Evolutionary conservation across 768 basidiomycete genomes (phyloP).

Genomic region (Phaeotremella skinneri): DNA sequence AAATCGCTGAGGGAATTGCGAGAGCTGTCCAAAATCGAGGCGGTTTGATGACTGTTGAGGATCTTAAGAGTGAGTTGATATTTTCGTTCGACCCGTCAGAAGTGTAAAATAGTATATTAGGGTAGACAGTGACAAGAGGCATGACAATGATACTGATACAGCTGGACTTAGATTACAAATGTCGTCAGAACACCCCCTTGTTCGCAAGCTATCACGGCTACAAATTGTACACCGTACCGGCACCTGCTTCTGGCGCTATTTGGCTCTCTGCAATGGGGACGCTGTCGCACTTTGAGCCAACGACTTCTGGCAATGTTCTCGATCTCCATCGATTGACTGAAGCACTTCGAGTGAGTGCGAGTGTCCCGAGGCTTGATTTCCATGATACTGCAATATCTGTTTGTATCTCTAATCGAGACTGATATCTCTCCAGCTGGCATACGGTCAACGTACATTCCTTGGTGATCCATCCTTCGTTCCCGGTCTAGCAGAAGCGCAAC

Average conservation of each 20-base stretch:
- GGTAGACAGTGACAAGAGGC: not conserved
- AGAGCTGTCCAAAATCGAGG: constrained; percentile 67
- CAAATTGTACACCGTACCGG: constrained; percentile 75
- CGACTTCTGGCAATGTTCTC: constrained; percentile 54
- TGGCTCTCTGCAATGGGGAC: constrained; percentile 84
- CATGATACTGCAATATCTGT: too few species aligned
- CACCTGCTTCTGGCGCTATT: constrained; percentile 77
- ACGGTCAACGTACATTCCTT: constrained; percentile 39
- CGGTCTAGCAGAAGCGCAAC: constrained; percentile 25
- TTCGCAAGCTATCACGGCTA: constrained; percentile 69
- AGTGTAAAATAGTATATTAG: not conserved
- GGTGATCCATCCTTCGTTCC: constrained; percentile 42
- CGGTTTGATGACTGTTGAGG: constrained; percentile 73
- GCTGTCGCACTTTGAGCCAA: constrained; percentile 61
- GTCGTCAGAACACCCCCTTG: constrained; percentile 68
- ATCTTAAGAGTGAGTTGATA: constrained; percentile 52
- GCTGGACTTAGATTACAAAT: constrained; percentile 65
- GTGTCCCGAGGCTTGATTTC: too few species aligned
- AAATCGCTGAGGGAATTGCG: constrained; percentile 75
- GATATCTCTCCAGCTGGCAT: constrained; percentile 31
- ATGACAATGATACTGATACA: not conserved
- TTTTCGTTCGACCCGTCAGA: not conserved
- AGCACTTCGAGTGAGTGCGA: constrained; percentile 63
- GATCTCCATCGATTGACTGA: constrained; percentile 79
- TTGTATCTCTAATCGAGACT: too few species aligned